Conservation (phyloP, 2,329 filamentous ascomycete species). For the Coniella lustricola region DNA sequence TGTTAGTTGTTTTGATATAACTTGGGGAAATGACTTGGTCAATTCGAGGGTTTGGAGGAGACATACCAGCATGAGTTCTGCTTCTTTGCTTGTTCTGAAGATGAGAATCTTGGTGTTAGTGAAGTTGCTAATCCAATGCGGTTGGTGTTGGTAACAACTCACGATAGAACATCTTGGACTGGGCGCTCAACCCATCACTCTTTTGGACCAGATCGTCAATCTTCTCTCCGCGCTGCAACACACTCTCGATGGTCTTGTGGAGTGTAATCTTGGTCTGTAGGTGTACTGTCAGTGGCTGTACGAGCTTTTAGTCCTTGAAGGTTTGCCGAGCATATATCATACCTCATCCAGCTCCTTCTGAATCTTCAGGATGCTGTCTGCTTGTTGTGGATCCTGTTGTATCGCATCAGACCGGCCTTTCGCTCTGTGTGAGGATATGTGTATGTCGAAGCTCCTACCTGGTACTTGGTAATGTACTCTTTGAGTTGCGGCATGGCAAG, state of each 20-base stretch:
- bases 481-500: conserved; percentile 66
- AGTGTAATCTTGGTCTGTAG: conserved; percentile 87
- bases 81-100: conserved; percentile 62
- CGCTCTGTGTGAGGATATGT: too few species aligned
- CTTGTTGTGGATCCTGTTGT: conserved; percentile 72
- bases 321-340: background rate
- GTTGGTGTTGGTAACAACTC: conserved; percentile 25
- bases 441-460: background rate
- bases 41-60: background rate
- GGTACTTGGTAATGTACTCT: conserved; percentile 64
- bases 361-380: conserved; percentile 90
- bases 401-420: background rate
- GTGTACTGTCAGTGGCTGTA: background rate
- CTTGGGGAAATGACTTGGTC: background rate
- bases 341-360: conserved; percentile 81
- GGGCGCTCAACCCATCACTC: conserved; percentile 80
- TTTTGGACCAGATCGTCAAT: conserved; percentile 90
- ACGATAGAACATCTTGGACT: conserved; percentile 99
- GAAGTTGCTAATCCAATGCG: too few species aligned
- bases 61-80: conserved; percentile 64
- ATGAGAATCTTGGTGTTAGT: too few species aligned
- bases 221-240: conserved; percentile 87
- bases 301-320: background rate
- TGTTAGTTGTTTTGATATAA: too few species aligned
- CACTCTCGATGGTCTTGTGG: conserved; percentile 91